phyloP scores from a whole-genome alignment of 176 grass and related monocot genomes.

The Melocanna baccifera region DNA sequence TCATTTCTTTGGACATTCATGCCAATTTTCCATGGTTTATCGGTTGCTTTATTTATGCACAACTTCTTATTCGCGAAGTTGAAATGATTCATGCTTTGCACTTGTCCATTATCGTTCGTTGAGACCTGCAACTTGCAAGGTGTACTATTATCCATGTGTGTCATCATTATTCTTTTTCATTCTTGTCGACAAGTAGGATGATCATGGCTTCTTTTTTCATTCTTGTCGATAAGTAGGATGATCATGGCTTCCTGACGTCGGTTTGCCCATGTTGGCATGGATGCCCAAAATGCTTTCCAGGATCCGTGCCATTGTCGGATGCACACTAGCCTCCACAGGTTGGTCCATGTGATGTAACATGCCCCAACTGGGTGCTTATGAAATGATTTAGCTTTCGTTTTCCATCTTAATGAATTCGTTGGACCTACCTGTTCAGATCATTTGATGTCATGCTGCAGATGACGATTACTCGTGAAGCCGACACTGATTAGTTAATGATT shows the following conservation, averaged over 20 bases:
- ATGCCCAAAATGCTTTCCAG: not conserved
- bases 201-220: not conserved
- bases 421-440: not conserved
- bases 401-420: slow-evolving; percentile 12
- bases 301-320: slow-evolving; percentile 31
- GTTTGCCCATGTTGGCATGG: slow-evolving; percentile 23
- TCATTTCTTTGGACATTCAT: not conserved
- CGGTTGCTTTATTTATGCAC: too few species aligned
- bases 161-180: not conserved
- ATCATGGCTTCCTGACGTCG: slow-evolving; percentile 10
- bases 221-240: not conserved
- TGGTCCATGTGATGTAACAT: slow-evolving; percentile 43
- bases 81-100: not conserved
- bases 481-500: not conserved
- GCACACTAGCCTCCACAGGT: not conserved
- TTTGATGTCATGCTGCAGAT: slow-evolving; percentile 8
- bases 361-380: slow-evolving; percentile 1
- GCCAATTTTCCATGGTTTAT: not conserved
- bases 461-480: slow-evolving; percentile 12
- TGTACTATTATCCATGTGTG: slow-evolving; percentile 11
- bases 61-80: too few species aligned
- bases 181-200: not conserved
- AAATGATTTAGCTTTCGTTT: slow-evolving; percentile 19
- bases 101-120: not conserved
- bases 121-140: not conserved